Evolutionary conservation across 1,284 basidiomycete species (phyloP), one percentile per base, ranked within the genome.

Genomic region (Papiliotrema nemorosa): DNA sequence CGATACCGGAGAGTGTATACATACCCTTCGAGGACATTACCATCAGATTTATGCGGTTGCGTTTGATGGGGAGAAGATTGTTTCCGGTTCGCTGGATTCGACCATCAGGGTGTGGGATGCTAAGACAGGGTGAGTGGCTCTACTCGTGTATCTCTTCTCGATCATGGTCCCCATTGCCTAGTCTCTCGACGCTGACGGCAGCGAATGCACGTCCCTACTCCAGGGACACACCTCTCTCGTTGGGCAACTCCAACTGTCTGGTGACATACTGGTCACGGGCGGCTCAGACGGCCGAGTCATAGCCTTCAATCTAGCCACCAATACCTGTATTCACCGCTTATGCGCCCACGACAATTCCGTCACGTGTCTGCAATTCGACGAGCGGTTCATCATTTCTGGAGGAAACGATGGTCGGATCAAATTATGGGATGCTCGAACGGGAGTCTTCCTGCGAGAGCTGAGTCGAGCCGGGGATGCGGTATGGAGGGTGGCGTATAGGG

Each of bases 191-290:
- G 42, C 24, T 48, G 35, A 49, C 3, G 29, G 3, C 59, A 90
- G 89, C 20, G 79, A 86, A 58, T 91, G 90, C 64, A 71, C 88
- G 5, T 90, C 91, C 3, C 80, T 94, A 10, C 80, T 97, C 0
- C 89, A 92, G 71, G 93, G 90, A 2, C 94, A 97, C 71, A 93
- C 91, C 0, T 87, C 90, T 2, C 85, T 97, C 46, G 91, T 98
- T 9, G 94, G 92, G 57, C 90, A 94, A 68, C 79, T 97, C 22
- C 92, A 96, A 70, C 81, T 98, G 43, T 83, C 83, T 2, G 80
- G 81, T 49, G 79, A 78, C 59, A 77, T 86, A 25, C 83, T 97
- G 49, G 86, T 87, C 38, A 96, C 92, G 0, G 93, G 91, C 42
- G 92, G 90, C 18, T 91, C 91, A 1, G 93, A 97, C 66, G 94